A percentile compares a stretch with the other conserved stretches of the same genome.
Conservation (phyloP, 192 early-diverging fungal species). For the Diversispora epigaea region DNA sequence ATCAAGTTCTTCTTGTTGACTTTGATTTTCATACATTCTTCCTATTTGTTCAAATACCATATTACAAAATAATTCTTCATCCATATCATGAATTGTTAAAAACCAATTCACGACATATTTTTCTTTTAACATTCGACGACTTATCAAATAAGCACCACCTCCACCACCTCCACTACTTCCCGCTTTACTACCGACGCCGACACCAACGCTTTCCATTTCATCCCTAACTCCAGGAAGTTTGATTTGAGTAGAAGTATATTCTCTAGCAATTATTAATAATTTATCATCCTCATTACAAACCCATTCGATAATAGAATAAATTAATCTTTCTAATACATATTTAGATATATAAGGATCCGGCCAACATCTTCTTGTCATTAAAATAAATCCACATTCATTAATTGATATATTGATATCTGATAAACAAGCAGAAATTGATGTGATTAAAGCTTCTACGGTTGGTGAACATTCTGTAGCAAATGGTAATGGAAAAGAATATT, state of each 20-base stretch:
- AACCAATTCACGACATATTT: conserved; percentile 54
- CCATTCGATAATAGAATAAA: conserved; percentile 52
- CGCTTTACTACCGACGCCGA: too few relatives aligned
- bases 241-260: conserved; percentile 43
- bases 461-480: conserved; percentile 54
- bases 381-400: conserved; percentile 56
- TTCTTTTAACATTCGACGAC: conserved; percentile 46
- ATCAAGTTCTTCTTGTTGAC: conserved; percentile 18
- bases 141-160: conserved; percentile 49
- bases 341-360: conserved; percentile 59
- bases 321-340: conserved; percentile 50
- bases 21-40: conserved; percentile 44
- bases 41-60: conserved; percentile 45
- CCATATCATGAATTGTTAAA: conserved; percentile 44
- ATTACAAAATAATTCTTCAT: conserved; percentile 38
- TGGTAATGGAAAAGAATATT: conserved; percentile 51
- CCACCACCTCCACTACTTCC: not conserved
- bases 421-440: conserved; percentile 51
- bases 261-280: conserved; percentile 46
- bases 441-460: conserved; percentile 53
- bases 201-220: conserved; percentile 34
- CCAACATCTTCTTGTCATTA: conserved; percentile 54
- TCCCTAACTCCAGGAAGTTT: conserved; percentile 39
- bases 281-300: conserved; percentile 53
- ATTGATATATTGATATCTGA: conserved; percentile 49